Evolutionary conservation across 1,139 yeast species (phyloP), one percentile per base, ranked within the genome.

Genomic region (Pneumocystis canis): DNA sequence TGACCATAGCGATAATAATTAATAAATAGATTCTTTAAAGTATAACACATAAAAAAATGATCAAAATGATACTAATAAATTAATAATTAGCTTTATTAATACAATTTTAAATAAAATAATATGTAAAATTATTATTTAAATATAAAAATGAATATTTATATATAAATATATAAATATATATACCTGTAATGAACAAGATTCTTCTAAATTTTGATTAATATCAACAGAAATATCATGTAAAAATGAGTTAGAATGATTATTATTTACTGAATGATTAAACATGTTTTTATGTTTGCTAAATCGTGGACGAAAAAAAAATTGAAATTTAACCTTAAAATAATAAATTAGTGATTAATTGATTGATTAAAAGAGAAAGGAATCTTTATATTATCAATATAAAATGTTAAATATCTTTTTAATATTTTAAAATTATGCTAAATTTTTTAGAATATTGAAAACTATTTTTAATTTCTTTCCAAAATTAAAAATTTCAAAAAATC

Each of bases 1-100:
- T 60, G 63, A 2, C 66, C 66, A 41, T 65, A 65, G 7, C 66
- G 66, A 32, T 65, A 65, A 61, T 63, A 65, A 37, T 63, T 60
- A n/a, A 61, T 54, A 20, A 63, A 35, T n/a, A 63, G 66, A 5
- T 63, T 60, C 30, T 60, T 58, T 16, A 62, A 62, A 7, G 65
- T 65, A 39, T 63, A 65, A 41, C 66, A 65, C 66, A 65, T 65
- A 60, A 64, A 62, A 59, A 62, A 60, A n/a, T 61, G 60, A 57
- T 65, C 66, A 60, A 65, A 65, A 59, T 65, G 59, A 53, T 63
- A 60, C 33, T 61, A 63, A 7, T 58, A 31, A 30, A n/a, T n/a
- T n/a, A n/a, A n/a, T n/a, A n/a, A n/a, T n/a, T n/a, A n/a, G n/a
- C n/a, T n/a, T n/a, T n/a, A n/a, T n/a, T n/a, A n/a, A n/a, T n/a